phyloP scores from a whole-genome alignment of 2,329 filamentous ascomycete genomes.

The Sphaerulina vaccinii region DNA sequence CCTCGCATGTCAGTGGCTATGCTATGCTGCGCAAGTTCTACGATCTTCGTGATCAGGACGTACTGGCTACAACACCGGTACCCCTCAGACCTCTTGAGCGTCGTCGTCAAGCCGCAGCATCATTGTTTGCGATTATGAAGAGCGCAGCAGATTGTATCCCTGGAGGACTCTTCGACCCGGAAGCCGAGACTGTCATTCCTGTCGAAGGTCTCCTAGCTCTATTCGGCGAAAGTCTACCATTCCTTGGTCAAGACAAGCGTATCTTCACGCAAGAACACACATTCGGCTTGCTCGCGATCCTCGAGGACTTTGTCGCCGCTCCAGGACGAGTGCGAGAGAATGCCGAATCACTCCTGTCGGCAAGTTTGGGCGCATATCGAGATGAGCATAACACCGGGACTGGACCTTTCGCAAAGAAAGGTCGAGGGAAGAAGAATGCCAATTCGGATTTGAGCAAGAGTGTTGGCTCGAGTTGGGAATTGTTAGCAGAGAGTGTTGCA shows the following conservation, averaged over 20 bases:
- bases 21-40: slow-evolving; percentile 89
- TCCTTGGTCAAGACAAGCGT: slow-evolving; percentile 60
- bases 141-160: slow-evolving; percentile 88
- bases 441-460: slow-evolving; percentile 29
- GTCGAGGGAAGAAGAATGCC: slow-evolving; percentile 16
- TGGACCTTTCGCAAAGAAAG: slow-evolving; percentile 8
- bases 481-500: slow-evolving; percentile 27
- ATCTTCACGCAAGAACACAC: slow-evolving; percentile 32
- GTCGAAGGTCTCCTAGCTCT: slow-evolving; percentile 83
- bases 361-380: slow-evolving; percentile 27
- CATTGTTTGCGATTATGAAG: slow-evolving; percentile 77
- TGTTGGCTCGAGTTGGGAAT: slow-evolving; percentile 31
- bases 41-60: slow-evolving; percentile 74
- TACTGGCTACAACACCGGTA: slow-evolving; percentile 34
- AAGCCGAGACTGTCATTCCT: slow-evolving; percentile 77
- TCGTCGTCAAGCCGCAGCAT: slow-evolving; percentile 68
- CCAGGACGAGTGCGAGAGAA: slow-evolving; percentile 31
- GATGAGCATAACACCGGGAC: slow-evolving; percentile 21
- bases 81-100: slow-evolving; percentile 56
- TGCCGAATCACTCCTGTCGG: slow-evolving; percentile 31
- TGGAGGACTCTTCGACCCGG: slow-evolving; percentile 81
- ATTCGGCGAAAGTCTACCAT: slow-evolving; percentile 77
- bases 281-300: slow-evolving; percentile 29
- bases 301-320: slow-evolving; percentile 34
- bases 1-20: slow-evolving; percentile 85